Evolutionary conservation across 2,329 filamentous ascomycete genomes (phyloP).

Genomic region (Arthroderma sp.): DNA sequence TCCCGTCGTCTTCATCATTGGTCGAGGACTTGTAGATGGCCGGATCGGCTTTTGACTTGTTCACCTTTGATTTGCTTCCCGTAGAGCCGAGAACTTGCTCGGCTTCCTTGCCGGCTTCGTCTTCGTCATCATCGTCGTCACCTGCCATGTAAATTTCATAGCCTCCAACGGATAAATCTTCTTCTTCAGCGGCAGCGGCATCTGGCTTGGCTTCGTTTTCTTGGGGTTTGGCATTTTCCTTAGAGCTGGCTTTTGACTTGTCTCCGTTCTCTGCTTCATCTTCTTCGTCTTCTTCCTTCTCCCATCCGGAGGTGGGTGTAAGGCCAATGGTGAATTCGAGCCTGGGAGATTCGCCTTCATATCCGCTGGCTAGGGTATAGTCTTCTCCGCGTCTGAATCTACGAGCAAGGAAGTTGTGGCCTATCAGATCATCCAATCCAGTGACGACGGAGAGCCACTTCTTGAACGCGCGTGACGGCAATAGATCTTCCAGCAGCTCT

Average conservation of each 20-base stretch:
- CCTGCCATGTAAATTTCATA: constrained; percentile 81
- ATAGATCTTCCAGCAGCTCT: constrained; percentile 66
- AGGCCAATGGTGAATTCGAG: constrained; percentile 79
- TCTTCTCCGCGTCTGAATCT: constrained; percentile 78
- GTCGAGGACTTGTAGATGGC: constrained; percentile 69
- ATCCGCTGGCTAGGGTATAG: constrained; percentile 84
- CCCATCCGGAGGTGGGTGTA: constrained; percentile 78
- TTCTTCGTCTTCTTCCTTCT: constrained; percentile 51
- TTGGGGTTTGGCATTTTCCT: constrained; percentile 8
- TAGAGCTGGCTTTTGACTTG: constrained; percentile 12
- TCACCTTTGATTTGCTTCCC: constrained; percentile 23
- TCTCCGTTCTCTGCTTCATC: constrained; percentile 34
- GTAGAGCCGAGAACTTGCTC: constrained; percentile 25
- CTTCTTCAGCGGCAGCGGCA: constrained; percentile 28
- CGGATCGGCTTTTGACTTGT: constrained; percentile 47
- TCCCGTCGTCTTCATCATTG: constrained; percentile 58
- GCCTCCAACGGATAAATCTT: constrained; percentile 34
- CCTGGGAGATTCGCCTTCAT: constrained; percentile 57
- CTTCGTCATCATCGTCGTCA: constrained; percentile 56
- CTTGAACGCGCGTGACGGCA: constrained; percentile 75
- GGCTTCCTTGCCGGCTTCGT: constrained; percentile 35
- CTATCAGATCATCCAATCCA: constrained; percentile 52
- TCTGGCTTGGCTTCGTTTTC: constrained; percentile 22
- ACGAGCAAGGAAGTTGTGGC: constrained; percentile 66
- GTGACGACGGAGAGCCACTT: constrained; percentile 84